phyloP scores from a whole-genome alignment of 345 rosid genomes.

The Leavenworthia alabamica region DNA sequence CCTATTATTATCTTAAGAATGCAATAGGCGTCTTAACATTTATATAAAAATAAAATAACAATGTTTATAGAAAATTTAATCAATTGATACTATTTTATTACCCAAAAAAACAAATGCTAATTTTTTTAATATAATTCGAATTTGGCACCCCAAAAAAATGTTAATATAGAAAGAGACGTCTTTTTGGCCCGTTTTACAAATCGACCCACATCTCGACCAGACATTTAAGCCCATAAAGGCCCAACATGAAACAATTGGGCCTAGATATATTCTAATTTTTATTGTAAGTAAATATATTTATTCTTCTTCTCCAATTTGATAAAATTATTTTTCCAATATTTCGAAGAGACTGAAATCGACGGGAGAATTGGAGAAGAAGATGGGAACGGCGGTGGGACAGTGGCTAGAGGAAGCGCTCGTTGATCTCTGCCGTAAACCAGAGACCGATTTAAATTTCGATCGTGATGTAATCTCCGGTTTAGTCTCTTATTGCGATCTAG shows the following conservation, averaged over 20 bases:
- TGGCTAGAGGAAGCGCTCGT: constrained; percentile 75
- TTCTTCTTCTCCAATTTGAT: background rate
- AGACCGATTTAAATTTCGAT: constrained; percentile 71
- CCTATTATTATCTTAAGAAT: no score
- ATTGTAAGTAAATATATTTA: background rate
- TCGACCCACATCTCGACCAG: no score
- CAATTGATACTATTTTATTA: background rate
- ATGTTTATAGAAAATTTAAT: background rate
- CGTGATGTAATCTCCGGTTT: constrained; percentile 76
- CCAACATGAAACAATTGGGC: background rate
- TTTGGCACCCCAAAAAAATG: background rate
- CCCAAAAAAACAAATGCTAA: background rate
- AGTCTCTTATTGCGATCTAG: constrained; percentile 85
- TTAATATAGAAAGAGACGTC: background rate
- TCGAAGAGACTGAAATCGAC: constrained; percentile 4
- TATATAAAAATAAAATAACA: background rate
- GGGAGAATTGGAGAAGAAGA: constrained; percentile 20
- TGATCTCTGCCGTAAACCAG: constrained; percentile 54
- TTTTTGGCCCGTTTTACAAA: background rate
- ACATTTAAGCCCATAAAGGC: background rate
- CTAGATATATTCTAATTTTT: background rate
- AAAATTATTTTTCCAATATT: background rate
- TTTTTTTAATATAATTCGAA: background rate
- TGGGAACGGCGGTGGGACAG: constrained; percentile 60
- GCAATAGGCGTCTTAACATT: background rate